phyloP scores from a whole-genome alignment of 1,284 basidiomycete genomes.

The Wallemia mellicola region DNA sequence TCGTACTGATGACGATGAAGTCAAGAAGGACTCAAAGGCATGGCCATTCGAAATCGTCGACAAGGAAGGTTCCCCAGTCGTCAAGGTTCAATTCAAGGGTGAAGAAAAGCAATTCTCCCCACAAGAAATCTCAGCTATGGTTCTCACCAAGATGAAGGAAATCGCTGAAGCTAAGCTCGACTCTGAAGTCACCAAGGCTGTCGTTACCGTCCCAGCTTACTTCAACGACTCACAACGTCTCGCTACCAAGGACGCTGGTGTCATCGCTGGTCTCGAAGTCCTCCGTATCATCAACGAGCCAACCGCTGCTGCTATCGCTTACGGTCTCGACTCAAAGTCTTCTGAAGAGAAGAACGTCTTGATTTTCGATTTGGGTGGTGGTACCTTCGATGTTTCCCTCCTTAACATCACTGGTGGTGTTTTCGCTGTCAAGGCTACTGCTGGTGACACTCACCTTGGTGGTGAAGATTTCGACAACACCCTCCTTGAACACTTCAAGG shows the following conservation, averaged over 20 bases:
- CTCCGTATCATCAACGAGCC: conserved; percentile 39
- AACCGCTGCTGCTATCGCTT: conserved; percentile 22
- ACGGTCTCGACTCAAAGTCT: conserved; percentile 36
- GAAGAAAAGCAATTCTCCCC: conserved; percentile 30
- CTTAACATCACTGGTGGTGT: conserved; percentile 31
- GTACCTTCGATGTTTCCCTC: conserved; percentile 35
- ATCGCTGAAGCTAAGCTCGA: conserved; percentile 32
- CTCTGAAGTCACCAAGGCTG: conserved; percentile 31
- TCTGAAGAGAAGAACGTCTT: conserved; percentile 90
- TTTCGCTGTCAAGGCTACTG: conserved; percentile 33
- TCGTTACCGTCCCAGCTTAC: conserved; percentile 37
- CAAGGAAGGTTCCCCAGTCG: conserved; percentile 26
- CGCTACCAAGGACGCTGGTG: conserved; percentile 30
- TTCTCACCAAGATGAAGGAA: conserved; percentile 93
- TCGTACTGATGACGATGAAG: conserved; percentile 43
- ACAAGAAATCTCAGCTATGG: conserved; percentile 79
- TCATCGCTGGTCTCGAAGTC: conserved; percentile 32
- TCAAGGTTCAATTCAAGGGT: conserved; percentile 27
- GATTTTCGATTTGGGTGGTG: conserved; percentile 98
- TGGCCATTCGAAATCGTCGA: conserved; percentile 34
- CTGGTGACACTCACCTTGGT: conserved; percentile 27
- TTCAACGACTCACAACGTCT: conserved; percentile 38
- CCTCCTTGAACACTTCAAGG: conserved; percentile 55
- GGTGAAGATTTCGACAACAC: conserved; percentile 97
- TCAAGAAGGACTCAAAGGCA: conserved; percentile 35